phyloP scores from a whole-genome alignment of 2,329 filamentous ascomycete genomes.

The Penicillium sp. region DNA sequence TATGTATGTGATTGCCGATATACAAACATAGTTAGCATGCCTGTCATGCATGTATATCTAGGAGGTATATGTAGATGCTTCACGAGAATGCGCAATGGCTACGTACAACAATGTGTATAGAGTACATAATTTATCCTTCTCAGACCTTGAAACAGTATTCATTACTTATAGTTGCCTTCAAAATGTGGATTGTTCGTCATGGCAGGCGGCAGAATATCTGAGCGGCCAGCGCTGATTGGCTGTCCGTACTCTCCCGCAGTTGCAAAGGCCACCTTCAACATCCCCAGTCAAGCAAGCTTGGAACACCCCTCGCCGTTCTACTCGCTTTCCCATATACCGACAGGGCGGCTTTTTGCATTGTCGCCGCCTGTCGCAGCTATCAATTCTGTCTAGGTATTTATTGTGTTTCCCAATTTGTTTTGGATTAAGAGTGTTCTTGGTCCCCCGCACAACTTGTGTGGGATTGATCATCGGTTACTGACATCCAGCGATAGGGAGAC shows the following conservation, averaged over 20 bases:
- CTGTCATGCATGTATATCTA: no score
- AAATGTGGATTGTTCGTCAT: no score
- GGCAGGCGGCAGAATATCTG: slow-evolving; percentile 21
- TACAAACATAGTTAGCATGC: no score
- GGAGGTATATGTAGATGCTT: no score
- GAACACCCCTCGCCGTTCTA: slow-evolving; percentile 18
- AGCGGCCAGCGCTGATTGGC: slow-evolving; percentile 28
- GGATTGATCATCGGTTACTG: slow-evolving; percentile 18
- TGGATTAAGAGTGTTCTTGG: slow-evolving; percentile 17
- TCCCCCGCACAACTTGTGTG: slow-evolving; percentile 15
- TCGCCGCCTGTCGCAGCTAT: slow-evolving; percentile 13
- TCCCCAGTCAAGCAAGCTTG: slow-evolving; percentile 13
- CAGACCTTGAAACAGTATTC: no score
- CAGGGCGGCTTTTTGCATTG: slow-evolving; percentile 16
- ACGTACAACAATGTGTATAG: no score
- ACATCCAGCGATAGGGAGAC: slow-evolving; percentile 19
- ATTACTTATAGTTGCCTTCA: no score
- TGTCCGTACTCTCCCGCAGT: slow-evolving; percentile 12
- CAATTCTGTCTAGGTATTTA: neutral
- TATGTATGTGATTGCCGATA: no score
- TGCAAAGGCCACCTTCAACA: slow-evolving; percentile 36
- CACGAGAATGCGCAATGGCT: no score
- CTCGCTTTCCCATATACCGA: slow-evolving; percentile 17
- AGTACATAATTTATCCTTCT: no score
- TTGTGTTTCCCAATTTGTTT: neutral